A percentile compares a stretch with the other conserved stretches of the same genome.
Evolutionary conservation across 306 rosid genomes (phyloP).

Genomic region (Malus orientalis): DNA sequence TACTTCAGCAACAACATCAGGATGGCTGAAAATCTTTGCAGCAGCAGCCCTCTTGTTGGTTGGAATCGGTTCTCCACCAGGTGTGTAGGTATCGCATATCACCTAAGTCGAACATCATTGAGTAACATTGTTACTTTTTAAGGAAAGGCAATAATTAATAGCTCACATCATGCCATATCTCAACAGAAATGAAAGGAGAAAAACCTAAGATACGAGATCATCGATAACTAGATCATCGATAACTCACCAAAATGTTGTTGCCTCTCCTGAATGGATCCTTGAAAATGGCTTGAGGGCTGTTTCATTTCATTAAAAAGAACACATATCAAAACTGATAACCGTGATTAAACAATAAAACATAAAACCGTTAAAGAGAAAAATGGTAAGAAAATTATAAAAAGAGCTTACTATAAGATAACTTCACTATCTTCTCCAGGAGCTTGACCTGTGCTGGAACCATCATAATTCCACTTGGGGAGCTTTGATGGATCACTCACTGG

Average conservation of each 20-base stretch:
- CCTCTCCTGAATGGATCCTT: slow-evolving; percentile 89
- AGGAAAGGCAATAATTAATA: neutral
- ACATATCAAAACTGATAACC: neutral
- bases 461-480: slow-evolving; percentile 89
- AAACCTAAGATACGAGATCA: neutral
- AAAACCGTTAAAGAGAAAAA: neutral
- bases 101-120: slow-evolving; percentile 30
- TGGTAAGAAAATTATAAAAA: neutral
- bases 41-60: slow-evolving; percentile 61
- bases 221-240: slow-evolving; percentile 7
- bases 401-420: slow-evolving; percentile 65
- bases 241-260: slow-evolving; percentile 56
- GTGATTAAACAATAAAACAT: neutral
- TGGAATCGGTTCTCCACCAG: slow-evolving; percentile 62
- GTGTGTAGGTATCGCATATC: slow-evolving; percentile 61
- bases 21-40: slow-evolving; percentile 60
- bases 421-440: slow-evolving; percentile 90
- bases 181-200: neutral
- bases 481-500: slow-evolving; percentile 63
- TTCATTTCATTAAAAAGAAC: neutral
- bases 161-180: neutral
- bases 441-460: slow-evolving; percentile 94
- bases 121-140: neutral
- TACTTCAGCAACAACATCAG: slow-evolving; percentile 54
- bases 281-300: slow-evolving; percentile 88